phyloP scores from a whole-genome alignment of 768 basidiomycete species.

The Candolleomyces efflorescens region DNA sequence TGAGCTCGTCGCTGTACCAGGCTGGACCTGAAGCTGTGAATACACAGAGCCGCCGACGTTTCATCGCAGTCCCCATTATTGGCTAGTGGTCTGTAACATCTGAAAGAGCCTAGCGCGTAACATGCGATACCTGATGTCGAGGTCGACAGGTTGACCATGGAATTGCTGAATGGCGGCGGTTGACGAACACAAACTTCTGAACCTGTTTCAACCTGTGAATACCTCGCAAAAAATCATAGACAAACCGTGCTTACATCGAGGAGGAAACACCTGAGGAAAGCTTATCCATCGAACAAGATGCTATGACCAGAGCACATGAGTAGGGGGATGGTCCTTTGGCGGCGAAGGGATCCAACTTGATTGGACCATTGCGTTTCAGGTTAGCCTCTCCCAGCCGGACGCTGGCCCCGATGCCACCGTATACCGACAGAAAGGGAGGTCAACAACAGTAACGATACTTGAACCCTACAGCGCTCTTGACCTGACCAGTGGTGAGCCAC shows the following conservation, averaged over 20 bases:
- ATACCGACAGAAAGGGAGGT: no score
- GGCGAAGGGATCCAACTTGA: slow-evolving; percentile 19
- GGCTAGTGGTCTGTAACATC: not conserved
- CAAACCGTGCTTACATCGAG: not conserved
- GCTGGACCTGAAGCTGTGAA: not conserved
- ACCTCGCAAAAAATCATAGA: not conserved
- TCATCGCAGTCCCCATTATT: not conserved
- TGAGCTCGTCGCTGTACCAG: not conserved
- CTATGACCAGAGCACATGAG: not conserved
- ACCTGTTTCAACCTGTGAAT: not conserved
- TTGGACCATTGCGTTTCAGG: slow-evolving; percentile 19
- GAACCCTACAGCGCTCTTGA: no score
- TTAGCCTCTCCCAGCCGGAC: no score
- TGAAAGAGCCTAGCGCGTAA: slow-evolving; percentile 19
- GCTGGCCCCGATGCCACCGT: no score
- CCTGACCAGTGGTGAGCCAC: no score
- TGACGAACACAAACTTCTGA: slow-evolving; percentile 21
- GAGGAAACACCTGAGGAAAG: not conserved
- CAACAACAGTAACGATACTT: no score
- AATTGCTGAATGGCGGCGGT: slow-evolving; percentile 15
- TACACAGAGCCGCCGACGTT: not conserved
- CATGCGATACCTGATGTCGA: slow-evolving; percentile 21
- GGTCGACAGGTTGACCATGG: slow-evolving; percentile 28
- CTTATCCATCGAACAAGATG: not conserved
- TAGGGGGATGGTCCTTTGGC: slow-evolving; percentile 11